Percentiles rank a stretch among this genome's conserved stretches.
These are phyloP conservation scores for Dactylella cylindrospora DNA, from an alignment of 2,329 filamentous ascomycete genomes.

Conservation along the genomic window DNA sequence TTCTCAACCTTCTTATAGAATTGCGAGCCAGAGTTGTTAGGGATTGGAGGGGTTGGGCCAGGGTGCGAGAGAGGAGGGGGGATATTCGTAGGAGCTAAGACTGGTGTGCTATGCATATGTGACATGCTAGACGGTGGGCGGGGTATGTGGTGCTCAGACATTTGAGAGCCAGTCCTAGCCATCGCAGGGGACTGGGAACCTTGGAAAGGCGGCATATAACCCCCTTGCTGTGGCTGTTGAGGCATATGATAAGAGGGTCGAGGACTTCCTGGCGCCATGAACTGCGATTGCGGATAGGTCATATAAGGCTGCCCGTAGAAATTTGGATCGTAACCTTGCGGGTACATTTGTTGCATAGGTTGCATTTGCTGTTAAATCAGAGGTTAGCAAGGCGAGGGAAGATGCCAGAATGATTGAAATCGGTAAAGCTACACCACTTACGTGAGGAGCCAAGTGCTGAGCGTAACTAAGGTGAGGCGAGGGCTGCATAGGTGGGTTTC, in stretches of 20 bases:
- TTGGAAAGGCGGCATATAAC: conserved; percentile 58
- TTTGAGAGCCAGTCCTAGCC: conserved; percentile 80
- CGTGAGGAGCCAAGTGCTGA: conserved; percentile 51
- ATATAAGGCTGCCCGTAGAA: conserved; percentile 49
- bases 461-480: conserved; percentile 64
- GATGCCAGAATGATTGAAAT: conserved; percentile 45
- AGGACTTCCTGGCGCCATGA: conserved; percentile 55
- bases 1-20: conserved; percentile 61
- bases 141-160: conserved; percentile 61
- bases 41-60: conserved; percentile 52
- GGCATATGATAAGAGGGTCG: conserved; percentile 57
- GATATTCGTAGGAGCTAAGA: conserved; percentile 49
- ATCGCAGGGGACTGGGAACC: conserved; percentile 64
- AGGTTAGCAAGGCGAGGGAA: conserved; percentile 13
- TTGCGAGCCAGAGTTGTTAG: conserved; percentile 60
- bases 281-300: conserved; percentile 47
- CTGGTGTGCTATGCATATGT: conserved; percentile 63
- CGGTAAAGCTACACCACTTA: conserved; percentile 55
- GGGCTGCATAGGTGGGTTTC: conserved; percentile 65
- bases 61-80: conserved; percentile 55
- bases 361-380: conserved; percentile 20
- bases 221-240: conserved; percentile 55
- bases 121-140: conserved; percentile 64
- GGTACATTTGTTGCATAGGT: conserved; percentile 36
- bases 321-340: conserved; percentile 47